These are phyloP conservation scores for Chlorella ohadii DNA, from an alignment of 139 green algal species.

Conservation along the genomic window DNA sequence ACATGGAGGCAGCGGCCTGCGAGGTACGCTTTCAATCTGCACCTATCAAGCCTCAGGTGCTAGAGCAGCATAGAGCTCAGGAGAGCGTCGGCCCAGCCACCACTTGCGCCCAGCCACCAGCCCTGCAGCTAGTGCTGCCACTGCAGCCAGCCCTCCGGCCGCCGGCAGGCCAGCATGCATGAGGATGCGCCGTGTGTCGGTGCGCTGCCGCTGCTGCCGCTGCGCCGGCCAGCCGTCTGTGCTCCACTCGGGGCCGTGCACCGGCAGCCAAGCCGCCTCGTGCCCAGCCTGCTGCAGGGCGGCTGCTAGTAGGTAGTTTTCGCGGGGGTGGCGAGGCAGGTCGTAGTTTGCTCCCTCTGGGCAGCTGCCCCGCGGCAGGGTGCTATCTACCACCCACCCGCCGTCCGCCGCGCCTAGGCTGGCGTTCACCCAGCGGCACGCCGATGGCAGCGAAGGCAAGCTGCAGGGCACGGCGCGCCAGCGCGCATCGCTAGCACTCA, in stretches of 20 bases:
- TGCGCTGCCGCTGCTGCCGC: constrained; percentile 22
- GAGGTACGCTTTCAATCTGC: too few relatives aligned
- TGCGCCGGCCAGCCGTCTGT: constrained; percentile 28
- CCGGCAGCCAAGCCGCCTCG: constrained; percentile 55
- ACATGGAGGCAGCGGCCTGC: too few relatives aligned
- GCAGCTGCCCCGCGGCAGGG: constrained; percentile 38
- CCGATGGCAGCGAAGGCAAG: constrained; percentile 23
- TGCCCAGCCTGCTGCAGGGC: neutral
- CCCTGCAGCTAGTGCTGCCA: neutral
- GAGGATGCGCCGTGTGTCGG: neutral
- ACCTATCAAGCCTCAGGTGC: neutral
- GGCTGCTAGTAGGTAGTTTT: constrained; percentile 52
- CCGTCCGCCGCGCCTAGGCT: neutral
- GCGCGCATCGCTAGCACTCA: constrained; percentile 45
- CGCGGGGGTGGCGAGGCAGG: constrained; percentile 51
- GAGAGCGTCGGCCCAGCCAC: neutral
- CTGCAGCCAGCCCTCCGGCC: neutral
- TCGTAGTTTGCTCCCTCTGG: constrained; percentile 42
- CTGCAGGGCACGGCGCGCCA: constrained; percentile 45
- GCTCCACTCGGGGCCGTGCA: constrained; percentile 45
- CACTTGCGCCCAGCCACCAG: neutral
- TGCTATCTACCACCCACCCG: neutral
- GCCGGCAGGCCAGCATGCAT: neutral
- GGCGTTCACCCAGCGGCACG: constrained; percentile 35
- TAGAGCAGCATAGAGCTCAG: constrained; percentile 4